These are phyloP conservation scores for Sequoia sempervirens DNA, from an alignment of 75 land plant species.

Conservation along the genomic window DNA sequence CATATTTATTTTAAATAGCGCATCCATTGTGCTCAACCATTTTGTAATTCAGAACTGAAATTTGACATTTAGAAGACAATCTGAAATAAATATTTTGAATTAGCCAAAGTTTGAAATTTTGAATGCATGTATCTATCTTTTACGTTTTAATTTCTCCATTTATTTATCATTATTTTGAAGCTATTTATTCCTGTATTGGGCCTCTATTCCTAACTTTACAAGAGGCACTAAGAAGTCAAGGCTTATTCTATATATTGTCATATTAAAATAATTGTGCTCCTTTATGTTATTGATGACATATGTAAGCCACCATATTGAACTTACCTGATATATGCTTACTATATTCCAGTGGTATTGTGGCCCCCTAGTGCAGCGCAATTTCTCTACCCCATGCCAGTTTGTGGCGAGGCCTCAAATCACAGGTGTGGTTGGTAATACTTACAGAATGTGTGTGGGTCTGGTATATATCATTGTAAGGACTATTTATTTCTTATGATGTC, in stretches of 20 bases:
- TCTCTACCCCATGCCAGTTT: conserved; percentile 76
- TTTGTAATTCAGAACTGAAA: not conserved
- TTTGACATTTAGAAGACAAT: not conserved
- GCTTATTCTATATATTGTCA: not conserved
- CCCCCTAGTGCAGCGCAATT: conserved; percentile 76
- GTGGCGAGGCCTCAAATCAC: conserved; percentile 97
- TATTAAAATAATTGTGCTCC: not conserved
- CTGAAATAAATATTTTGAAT: not conserved
- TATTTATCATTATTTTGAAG: not conserved
- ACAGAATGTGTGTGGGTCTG: not conserved
- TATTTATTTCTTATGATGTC: not conserved
- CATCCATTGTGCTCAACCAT: not conserved
- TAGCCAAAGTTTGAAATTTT: not conserved
- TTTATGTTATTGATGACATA: not conserved
- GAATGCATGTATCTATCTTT: not conserved
- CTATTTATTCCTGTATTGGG: not conserved
- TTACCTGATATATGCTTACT: not conserved
- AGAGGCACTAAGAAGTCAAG: not conserved
- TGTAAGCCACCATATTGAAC: not conserved
- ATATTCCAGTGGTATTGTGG: conserved; percentile 74
- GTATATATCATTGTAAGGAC: not conserved
- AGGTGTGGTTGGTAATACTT: conserved; percentile 40
- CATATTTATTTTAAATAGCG: not conserved
- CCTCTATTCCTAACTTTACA: not conserved
- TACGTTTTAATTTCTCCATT: not conserved